A percentile compares a stretch with the other conserved stretches of the same genome.
These are phyloP conservation scores for Clavispora santaluciae DNA, from an alignment of 805 yeast genomes.

Conservation along the genomic window DNA sequence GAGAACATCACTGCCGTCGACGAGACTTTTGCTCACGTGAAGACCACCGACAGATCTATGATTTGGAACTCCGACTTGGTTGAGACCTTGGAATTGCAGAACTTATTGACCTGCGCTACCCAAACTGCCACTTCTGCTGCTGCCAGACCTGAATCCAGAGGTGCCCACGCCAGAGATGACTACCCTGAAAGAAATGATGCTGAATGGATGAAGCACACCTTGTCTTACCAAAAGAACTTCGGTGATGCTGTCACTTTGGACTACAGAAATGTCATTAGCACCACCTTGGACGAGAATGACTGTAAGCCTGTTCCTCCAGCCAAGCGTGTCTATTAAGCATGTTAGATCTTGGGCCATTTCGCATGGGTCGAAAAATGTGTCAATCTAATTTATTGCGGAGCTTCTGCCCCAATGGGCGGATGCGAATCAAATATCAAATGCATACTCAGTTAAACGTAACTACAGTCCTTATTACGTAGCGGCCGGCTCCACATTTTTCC, in stretches of 20 bases:
- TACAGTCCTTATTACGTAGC: too few species aligned
- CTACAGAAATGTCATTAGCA: constrained; percentile 80
- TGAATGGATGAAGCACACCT: constrained; percentile 96
- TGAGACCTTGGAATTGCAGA: constrained; percentile 93
- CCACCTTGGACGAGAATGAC: constrained; percentile 85
- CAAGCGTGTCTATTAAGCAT: constrained; percentile 77
- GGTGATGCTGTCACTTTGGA: constrained; percentile 71
- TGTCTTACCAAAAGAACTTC: constrained; percentile 77
- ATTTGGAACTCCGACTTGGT: constrained; percentile 98
- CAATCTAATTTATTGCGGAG: constrained; percentile 2
- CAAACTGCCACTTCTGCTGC: constrained; percentile 95
- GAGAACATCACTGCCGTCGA: constrained; percentile 71
- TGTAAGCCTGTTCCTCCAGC: constrained; percentile 97
- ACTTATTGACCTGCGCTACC: constrained; percentile 92
- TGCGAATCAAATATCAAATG: background rate
- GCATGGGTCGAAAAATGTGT: constrained; percentile 1
- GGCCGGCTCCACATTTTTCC: too few species aligned
- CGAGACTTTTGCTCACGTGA: constrained; percentile 64
- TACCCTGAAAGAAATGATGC: constrained; percentile 93
- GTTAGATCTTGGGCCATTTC: background rate
- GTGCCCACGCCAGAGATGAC: constrained; percentile 99
- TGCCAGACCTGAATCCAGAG: constrained; percentile 95
- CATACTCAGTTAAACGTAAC: background rate
- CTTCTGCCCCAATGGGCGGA: background rate
- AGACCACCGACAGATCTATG: constrained; percentile 94